Base-by-base conservation (phyloP, 2,329 filamentous ascomycete species). In the Macroventuria anomochaeta region DNA sequence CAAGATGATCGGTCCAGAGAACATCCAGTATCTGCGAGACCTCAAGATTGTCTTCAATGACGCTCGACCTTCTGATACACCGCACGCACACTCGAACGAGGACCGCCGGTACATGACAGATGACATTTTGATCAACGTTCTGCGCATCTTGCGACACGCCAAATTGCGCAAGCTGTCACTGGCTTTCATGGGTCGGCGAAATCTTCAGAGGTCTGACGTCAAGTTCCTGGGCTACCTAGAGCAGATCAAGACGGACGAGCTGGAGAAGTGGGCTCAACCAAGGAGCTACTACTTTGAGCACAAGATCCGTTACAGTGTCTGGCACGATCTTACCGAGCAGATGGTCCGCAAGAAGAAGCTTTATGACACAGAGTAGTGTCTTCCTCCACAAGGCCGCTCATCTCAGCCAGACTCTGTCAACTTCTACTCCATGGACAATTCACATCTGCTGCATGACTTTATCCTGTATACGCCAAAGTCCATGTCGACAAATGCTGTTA, bases 61-160 rank as follows among this genome's bases (percentile, higher is more conserved):
- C 53, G 79, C 78, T 0, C 64, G 67, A 5, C 76, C 74, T 3
- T 75, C 73, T 17, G 64, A 76, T 11, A 76, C 77, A 34, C 75
- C 76, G 0, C 63, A 73, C 37, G 62, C 75, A 44, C 59, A 55
- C 36, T 70, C 65, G 40, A 68, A 73, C 41, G 76, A 81, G 49
- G 68, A 77, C 31, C 77, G 79, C n/a, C 77, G 79, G 21, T 83
- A 78, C 53, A 72, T 81, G 40, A 72, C 79, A 37, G 80, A 83
- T 57, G 71, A 77, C 7, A 71, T 77, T 31, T 62, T 83, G 33
- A 72, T 79, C 33, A 76, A 77, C 21, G 73, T 76, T 28, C 67
- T 83, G 7, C 75, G 76, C 6, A 70, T 79, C 32, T 69, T 83
- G 12, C 69, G 73, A 7, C 61, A 76, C 17, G 72, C 72, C 23